Evolutionary conservation across 441 rosid species (phyloP), one percentile per base, ranked within the genome.

Genomic region (Gossypium aridum): DNA sequence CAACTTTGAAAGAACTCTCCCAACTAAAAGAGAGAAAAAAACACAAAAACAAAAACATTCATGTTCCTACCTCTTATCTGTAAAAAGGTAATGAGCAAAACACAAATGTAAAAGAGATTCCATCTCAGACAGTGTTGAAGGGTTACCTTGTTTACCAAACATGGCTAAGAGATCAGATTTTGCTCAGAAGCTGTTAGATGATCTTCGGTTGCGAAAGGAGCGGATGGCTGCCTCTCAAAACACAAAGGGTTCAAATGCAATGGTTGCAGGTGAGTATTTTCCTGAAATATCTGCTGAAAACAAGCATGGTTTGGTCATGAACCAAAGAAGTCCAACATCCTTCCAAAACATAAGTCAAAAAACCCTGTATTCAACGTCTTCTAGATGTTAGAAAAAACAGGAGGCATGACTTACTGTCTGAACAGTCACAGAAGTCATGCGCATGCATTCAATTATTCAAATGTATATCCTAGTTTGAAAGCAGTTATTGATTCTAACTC

Each of bases 161-260:
- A 95, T 95, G 99, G 88, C 86, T 64, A 95, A 87, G 85, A 84
- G 97, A 75, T 91, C 94, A 3, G 98, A 91, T 77, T 95, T 92
- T 75, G 97, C 96, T 0, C 97, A 95, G 93, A 95, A 95, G 87
- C 86, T 95, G 82, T 80, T 95, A 65, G 93, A 92, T 78, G 99
- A 95, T 83, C 96, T 95, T 70, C 83, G 95, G 7, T 17, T 85
- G 75, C 71, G 99, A 81, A 95, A 91, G 78, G 94, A 95, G 72
- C 87, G 88, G 39, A 82, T 95, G 87, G 87, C 87, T 59, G 55
- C 84, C 9, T 81, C 94, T 74, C 91, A 86, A 79, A 83, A 79
- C 63, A 82, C 96, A 2, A 83, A 76, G 72, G 62, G 63, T 25
- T 75, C 86, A 3, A 82, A 74, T 23, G 28, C 85, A 63, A 34